Evolutionary conservation across 345 rosid genomes (phyloP).

Genomic region (Turritis glabra): DNA sequence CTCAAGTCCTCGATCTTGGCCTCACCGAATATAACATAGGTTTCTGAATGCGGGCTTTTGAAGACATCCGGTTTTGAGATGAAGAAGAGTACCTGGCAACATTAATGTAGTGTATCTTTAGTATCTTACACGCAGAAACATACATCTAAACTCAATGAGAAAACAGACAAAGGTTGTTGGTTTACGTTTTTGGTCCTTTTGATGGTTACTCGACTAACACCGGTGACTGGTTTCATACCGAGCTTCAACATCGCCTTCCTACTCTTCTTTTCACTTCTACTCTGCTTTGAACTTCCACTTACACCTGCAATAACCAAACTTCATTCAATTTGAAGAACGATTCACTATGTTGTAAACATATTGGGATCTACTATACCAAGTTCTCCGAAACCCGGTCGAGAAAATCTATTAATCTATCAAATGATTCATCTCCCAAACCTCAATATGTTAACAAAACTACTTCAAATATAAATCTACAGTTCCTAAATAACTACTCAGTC

Average conservation of each 20-base stretch:
- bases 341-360: background rate
- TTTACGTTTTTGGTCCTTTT: conserved; percentile 79
- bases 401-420: background rate
- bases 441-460: background rate
- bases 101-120: background rate
- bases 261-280: conserved; percentile 88
- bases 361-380: background rate
- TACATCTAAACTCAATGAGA: background rate
- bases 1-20: conserved; percentile 93
- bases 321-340: background rate
- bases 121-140: background rate
- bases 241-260: conserved; percentile 87
- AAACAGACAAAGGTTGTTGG: background rate
- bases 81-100: conserved; percentile 66
- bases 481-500: background rate
- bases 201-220: conserved; percentile 80
- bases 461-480: background rate
- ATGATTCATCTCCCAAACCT: background rate
- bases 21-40: conserved; percentile 84
- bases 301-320: conserved; percentile 48
- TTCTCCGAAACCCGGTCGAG: background rate
- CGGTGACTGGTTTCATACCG: conserved; percentile 80
- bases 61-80: conserved; percentile 88
- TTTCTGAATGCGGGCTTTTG: conserved; percentile 87
- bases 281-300: conserved; percentile 75